Base-by-base conservation (phyloP, 139 green algal genomes). In the Zygnema circumcarinatum region DNA sequence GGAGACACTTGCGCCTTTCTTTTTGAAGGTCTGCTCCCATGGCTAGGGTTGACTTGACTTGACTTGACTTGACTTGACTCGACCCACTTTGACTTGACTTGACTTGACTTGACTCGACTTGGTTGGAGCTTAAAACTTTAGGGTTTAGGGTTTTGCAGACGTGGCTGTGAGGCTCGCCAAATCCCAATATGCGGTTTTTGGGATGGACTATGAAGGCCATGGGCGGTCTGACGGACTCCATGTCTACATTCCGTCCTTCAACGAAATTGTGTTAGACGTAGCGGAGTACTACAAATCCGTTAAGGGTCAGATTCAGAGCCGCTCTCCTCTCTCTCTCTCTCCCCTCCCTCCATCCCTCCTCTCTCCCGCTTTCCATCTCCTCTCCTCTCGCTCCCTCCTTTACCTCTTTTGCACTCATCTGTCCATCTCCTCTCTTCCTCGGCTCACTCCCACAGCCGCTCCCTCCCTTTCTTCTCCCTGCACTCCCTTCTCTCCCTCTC, bases 201-300 rank as follows among this genome's bases (percentile, higher is more conserved):
- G 78, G 1, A 31, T 90, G 11, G 85, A 90, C 39, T 88, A 90
- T 36, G 78, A 81, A 47, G 85, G 85, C n/a, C 85, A 90, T 81
- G 85, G 84, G 1, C 69, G 52, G 25, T 89, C 83, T 7, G 83
- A 89, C 2, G 83, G 83, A 3, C 83, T 87, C 38, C 83, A 56
- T 74, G 75, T 25, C 25, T 87, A 88, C 33, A 76, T 89, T 39
- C 39, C 31, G 2, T 32, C 20, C 39, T 33, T 89, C 11, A 52
- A 39, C 2, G n/a, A 1, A 29, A 1, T 89, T n/a, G 83, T 87
- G 21, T 11, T 82, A 74, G 75, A 87, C 32, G 82, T 42, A 47
- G 31, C 68, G 25, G 31, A 32, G 29, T 89, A 76, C 83, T 52
- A 41, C 16, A 20, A 78, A 25, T 39, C 69, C 16, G 69, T 78